Conservation (phyloP, 2,329 filamentous ascomycete genomes). For the Claviceps digitariae region DNA sequence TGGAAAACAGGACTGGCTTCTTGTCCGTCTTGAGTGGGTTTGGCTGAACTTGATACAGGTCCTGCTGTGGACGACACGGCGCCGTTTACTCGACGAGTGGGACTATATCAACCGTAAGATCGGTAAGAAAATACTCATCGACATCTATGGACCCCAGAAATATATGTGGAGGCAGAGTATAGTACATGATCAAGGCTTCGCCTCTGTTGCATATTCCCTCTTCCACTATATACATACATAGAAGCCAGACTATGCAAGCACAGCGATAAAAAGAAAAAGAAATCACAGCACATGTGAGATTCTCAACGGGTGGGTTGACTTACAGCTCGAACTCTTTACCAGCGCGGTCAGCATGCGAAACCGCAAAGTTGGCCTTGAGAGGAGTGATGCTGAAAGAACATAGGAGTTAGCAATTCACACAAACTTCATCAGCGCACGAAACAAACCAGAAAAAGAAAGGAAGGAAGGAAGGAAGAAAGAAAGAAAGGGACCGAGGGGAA, state of each 20-base stretch:
- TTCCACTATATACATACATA: slow-evolving; percentile 9
- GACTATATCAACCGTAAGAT: slow-evolving; percentile 12
- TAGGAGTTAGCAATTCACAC: slow-evolving; percentile 4
- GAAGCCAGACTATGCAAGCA: slow-evolving; percentile 3
- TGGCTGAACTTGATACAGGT: slow-evolving; percentile 11
- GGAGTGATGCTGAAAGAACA: slow-evolving; percentile 58
- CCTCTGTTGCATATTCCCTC: not conserved
- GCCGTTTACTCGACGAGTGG: slow-evolving; percentile 7
- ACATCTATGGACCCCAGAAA: slow-evolving; percentile 15
- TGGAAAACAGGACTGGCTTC: slow-evolving; percentile 23
- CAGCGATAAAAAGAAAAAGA: slow-evolving; percentile 1
- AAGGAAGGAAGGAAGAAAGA: not conserved
- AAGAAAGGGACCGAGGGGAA: too few relatives aligned
- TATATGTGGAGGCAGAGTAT: slow-evolving; percentile 9
- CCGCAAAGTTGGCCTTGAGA: slow-evolving; percentile 85
- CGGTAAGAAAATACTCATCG: slow-evolving; percentile 19
- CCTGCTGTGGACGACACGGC: slow-evolving; percentile 3
- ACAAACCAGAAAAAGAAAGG: not conserved
- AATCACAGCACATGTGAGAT: not conserved
- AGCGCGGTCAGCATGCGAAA: slow-evolving; percentile 27
- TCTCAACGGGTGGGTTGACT: slow-evolving; percentile 1
- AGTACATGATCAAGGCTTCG: slow-evolving; percentile 13
- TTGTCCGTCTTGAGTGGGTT: not conserved
- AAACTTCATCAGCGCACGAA: not conserved
- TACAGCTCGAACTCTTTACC: slow-evolving; percentile 59